Base-by-base conservation (phyloP, 139 green algal species). In the Yamagishiella unicocca region DNA sequence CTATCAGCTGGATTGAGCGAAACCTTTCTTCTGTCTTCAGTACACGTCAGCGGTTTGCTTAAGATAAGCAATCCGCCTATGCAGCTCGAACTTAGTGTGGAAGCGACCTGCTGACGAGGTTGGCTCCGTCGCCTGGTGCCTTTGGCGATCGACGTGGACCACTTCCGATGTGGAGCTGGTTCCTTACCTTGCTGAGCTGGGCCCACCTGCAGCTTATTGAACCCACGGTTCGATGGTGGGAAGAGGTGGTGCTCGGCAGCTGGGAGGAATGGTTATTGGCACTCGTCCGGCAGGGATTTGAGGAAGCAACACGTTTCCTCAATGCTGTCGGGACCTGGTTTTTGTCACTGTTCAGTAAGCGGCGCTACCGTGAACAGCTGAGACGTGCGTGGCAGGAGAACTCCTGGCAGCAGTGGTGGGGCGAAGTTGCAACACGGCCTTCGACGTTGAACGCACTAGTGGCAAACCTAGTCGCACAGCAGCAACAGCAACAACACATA, bases 401-500 rank as follows among this genome's bases (percentile, higher is more conserved):
- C 37, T 79, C 83, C 0, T 91, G 88, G 88, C 88, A 91, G 42
- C 74, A 79, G 2, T 89, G 76, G 83, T 89, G 83, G 88, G 40
- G 64, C 10, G 58, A 90, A 61, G 84, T 68, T 1, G 66, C 84
- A 5, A 42, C 37, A 0, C 84, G 89, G 7, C 89, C 89, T 21
- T 85, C 61, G 1, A 92, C 90, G 0, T 84, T 93, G 21, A 93
- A 93, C 35, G 86, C 90, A 9, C 45, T 93, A 12, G 61, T 91
- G 2, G 88, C 88, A 7, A 83, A 38, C 64, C 24, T 82, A 0
- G 40, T 78, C 17, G 71, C 37, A 6, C 83, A 88, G 42, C 71
- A 82, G 45, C 19, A 78, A 40, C 54, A 82, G 37, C 29, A 82
- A 33, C 76, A 83, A 12, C 35, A 33, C 1, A 58, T n/a, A n/a